Conservation (phyloP, 179 eudicot genomes). For the Spinacia oleracea region DNA sequence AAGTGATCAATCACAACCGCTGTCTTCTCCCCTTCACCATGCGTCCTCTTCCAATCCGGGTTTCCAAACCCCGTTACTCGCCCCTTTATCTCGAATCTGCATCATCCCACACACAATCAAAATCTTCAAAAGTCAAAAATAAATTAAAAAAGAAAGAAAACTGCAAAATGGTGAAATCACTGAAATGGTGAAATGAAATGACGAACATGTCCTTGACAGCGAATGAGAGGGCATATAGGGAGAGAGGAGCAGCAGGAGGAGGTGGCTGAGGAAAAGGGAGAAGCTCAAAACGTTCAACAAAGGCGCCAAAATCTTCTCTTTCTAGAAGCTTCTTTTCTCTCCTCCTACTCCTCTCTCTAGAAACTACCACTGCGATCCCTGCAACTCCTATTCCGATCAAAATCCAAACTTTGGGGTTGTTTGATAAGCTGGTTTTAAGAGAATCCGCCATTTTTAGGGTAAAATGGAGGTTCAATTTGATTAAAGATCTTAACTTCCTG, state of each 20-base stretch:
- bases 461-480: background rate
- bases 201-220: slow-evolving; percentile 70
- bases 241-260: slow-evolving; percentile 72
- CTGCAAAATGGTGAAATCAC: background rate
- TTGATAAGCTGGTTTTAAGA: slow-evolving; percentile 36
- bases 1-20: slow-evolving; percentile 57
- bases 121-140: background rate
- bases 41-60: slow-evolving; percentile 80
- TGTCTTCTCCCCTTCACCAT: slow-evolving; percentile 59
- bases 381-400: slow-evolving; percentile 68
- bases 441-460: slow-evolving; percentile 36
- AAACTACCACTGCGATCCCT: slow-evolving; percentile 52
- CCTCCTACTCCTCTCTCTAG: slow-evolving; percentile 41
- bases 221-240: slow-evolving; percentile 56
- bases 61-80: slow-evolving; percentile 78
- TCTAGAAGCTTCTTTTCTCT: slow-evolving; percentile 25
- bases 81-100: slow-evolving; percentile 75
- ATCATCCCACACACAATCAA: slow-evolving; percentile 12
- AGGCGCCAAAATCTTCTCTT: slow-evolving; percentile 67
- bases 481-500: background rate
- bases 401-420: slow-evolving; percentile 71
- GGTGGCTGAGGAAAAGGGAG: slow-evolving; percentile 76
- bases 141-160: background rate
- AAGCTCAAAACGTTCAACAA: slow-evolving; percentile 64
- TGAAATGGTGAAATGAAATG: background rate